Evolutionary conservation across 2,329 filamentous ascomycete genomes (phyloP).

Genomic region (Aspergillus spinulosporus): DNA sequence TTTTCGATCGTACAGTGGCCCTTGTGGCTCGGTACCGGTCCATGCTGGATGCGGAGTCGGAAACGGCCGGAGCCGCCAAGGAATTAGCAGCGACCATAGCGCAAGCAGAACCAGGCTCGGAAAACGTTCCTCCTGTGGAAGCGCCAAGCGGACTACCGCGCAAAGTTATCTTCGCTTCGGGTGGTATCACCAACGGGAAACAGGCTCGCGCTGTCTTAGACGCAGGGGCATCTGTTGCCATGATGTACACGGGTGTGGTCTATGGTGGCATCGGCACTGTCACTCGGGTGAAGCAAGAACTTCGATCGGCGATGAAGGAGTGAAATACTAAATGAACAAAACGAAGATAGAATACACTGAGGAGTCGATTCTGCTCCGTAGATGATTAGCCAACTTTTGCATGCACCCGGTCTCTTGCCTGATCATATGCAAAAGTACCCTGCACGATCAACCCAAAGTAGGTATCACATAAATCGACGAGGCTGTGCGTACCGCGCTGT

Average conservation of each 20-base stretch:
- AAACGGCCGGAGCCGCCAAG: slow-evolving; percentile 17
- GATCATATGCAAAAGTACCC: neutral
- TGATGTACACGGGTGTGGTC: slow-evolving; percentile 80
- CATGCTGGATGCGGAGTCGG: slow-evolving; percentile 56
- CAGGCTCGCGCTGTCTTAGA: slow-evolving; percentile 81
- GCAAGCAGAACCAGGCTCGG: slow-evolving; percentile 25
- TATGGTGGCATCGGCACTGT: slow-evolving; percentile 65
- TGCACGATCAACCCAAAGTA: neutral
- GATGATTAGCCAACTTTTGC: neutral
- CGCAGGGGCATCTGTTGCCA: slow-evolving; percentile 84
- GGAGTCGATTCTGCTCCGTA: neutral
- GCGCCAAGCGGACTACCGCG: slow-evolving; percentile 24
- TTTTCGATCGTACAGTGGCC: slow-evolving; percentile 76
- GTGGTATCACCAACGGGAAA: slow-evolving; percentile 84
- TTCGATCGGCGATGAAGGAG: slow-evolving; percentile 35
- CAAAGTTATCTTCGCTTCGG: slow-evolving; percentile 90
- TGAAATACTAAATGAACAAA: neutral
- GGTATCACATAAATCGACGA: neutral
- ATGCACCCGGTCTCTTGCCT: neutral
- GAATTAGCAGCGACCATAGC: slow-evolving; percentile 12
- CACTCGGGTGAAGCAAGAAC: slow-evolving; percentile 52
- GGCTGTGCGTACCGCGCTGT: no score
- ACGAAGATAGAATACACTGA: neutral
- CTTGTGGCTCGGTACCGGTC: slow-evolving; percentile 78
- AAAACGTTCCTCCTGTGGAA: slow-evolving; percentile 23